Conservation (phyloP, 1,284 basidiomycete genomes). For the Neolentinus lepideus region DNA sequence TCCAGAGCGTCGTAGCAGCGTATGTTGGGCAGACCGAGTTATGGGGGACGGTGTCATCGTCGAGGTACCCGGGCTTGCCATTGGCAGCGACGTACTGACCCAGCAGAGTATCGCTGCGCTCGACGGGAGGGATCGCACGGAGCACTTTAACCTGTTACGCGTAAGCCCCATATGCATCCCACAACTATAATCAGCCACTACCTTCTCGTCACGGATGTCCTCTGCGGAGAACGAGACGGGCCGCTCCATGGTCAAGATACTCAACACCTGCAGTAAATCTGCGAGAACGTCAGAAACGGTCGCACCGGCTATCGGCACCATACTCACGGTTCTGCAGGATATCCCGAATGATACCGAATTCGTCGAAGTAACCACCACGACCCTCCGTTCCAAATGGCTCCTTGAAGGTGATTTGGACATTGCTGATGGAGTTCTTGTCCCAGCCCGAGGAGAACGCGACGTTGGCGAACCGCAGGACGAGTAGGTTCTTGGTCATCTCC, state of each 20-base stretch:
- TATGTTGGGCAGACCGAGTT: constrained; percentile 90
- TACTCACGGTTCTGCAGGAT: constrained; percentile 91
- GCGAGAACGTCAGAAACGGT: background rate
- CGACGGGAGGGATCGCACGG: constrained; percentile 80
- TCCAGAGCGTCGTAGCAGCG: constrained; percentile 82
- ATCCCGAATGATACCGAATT: constrained; percentile 97
- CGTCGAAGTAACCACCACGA: constrained; percentile 96
- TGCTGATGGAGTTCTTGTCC: constrained; percentile 93
- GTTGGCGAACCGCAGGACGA: constrained; percentile 92
- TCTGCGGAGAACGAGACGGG: constrained; percentile 96
- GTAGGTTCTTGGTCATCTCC: constrained; percentile 98
- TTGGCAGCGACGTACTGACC: constrained; percentile 87
- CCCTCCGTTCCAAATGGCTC: constrained; percentile 97
- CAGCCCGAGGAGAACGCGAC: constrained; percentile 80
- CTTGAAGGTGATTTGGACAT: constrained; percentile 98
- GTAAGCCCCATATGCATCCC: constrained; percentile 8
- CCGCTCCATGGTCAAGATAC: constrained; percentile 91
- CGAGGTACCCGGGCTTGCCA: constrained; percentile 95
- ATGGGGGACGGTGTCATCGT: constrained; percentile 90
- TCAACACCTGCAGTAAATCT: constrained; percentile 93
- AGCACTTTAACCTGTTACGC: constrained; percentile 83
- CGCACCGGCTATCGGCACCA: background rate
- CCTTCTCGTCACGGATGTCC: constrained; percentile 97
- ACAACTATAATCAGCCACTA: constrained; percentile 20
- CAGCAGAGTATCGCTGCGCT: constrained; percentile 72